Percentiles rank a stretch among this genome's conserved stretches.
Conservation (phyloP, 2,329 filamentous ascomycete species). For the Herpotrichia juniperi region DNA sequence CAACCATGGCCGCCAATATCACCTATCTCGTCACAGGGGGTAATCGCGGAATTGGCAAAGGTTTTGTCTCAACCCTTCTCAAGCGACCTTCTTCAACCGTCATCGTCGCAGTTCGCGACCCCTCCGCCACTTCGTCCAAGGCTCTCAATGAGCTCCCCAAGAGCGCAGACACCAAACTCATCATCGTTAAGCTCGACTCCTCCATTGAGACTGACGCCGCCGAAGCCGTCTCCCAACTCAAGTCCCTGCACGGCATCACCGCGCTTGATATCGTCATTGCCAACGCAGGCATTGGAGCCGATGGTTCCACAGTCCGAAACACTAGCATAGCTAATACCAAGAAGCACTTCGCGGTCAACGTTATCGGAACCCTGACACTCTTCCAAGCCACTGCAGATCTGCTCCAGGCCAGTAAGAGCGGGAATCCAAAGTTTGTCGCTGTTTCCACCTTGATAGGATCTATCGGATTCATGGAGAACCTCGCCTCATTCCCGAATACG, state of each 20-base stretch:
- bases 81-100: not conserved
- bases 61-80: not conserved
- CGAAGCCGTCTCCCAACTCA: conserved; percentile 13
- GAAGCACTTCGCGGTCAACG: not conserved
- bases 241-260: conserved; percentile 38
- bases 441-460: conserved; percentile 3
- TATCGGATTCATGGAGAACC: not conserved
- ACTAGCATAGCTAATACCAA: conserved; percentile 14
- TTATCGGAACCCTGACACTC: conserved; percentile 6
- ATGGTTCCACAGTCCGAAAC: conserved; percentile 1
- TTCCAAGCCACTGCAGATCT: conserved; percentile 44
- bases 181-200: conserved; percentile 23
- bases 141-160: conserved; percentile 15
- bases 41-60: conserved; percentile 5
- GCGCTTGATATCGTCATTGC: conserved; percentile 59
- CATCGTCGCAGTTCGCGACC: conserved; percentile 5
- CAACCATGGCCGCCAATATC: not conserved
- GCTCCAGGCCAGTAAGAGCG: conserved; percentile 25
- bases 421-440: conserved; percentile 9
- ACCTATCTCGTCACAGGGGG: conserved; percentile 3
- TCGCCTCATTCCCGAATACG: not conserved
- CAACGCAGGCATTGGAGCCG: conserved; percentile 54
- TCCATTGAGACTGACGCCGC: conserved; percentile 7
- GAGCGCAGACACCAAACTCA: conserved; percentile 40
- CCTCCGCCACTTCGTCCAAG: not conserved